Evolutionary conservation across 805 yeast genomes (phyloP).

Genomic region (Starmera amethionina): DNA sequence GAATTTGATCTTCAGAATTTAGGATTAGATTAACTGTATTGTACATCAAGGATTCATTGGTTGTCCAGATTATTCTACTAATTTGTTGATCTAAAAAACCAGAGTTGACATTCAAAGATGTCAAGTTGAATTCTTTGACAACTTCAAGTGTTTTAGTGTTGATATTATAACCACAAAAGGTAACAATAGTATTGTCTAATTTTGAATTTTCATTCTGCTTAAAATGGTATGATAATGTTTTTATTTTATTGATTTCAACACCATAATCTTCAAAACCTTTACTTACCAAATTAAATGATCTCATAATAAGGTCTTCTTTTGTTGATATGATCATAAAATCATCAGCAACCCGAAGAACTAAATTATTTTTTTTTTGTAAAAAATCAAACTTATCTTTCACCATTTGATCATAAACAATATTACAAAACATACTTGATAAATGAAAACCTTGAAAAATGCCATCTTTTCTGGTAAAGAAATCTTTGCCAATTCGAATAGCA

Average conservation of each 20-base stretch:
- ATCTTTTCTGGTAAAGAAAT: constrained; percentile 35
- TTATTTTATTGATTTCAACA: constrained; percentile 21
- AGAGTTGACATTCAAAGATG: constrained; percentile 8
- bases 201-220: constrained; percentile 2
- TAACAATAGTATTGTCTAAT: constrained; percentile 7
- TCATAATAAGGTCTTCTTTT: constrained; percentile 19
- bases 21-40: constrained; percentile 14
- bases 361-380: constrained; percentile 16
- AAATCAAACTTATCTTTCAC: constrained; percentile 25
- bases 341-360: constrained; percentile 65
- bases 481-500: constrained; percentile 27
- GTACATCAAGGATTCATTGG: constrained; percentile 23
- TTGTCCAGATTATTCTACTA: constrained; percentile 14
- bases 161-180: constrained; percentile 35
- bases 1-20: constrained; percentile 6
- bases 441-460: constrained; percentile 87
- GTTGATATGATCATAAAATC: constrained; percentile 72
- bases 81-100: constrained; percentile 10
- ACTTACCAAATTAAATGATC: constrained; percentile 19
- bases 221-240: constrained; percentile 27
- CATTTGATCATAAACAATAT: constrained; percentile 57
- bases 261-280: constrained; percentile 29
- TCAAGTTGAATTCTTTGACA: constrained; percentile 21
- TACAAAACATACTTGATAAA: constrained; percentile 66
- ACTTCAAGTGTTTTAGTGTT: constrained; percentile 23